Conservation (phyloP, 352 stramenopile genomes). For the Phytophthora fragariae region DNA sequence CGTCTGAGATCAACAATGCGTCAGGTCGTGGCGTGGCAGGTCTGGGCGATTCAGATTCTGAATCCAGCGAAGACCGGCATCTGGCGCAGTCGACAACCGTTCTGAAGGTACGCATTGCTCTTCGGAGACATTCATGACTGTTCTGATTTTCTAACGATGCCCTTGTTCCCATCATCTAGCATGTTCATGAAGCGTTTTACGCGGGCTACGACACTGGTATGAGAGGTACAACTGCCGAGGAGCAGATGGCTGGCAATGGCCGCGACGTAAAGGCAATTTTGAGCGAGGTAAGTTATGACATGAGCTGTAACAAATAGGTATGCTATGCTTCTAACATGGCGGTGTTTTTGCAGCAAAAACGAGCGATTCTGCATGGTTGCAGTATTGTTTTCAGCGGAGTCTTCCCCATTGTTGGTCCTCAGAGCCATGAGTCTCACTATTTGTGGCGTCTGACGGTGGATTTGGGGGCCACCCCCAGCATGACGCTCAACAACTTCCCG, state of each 20-base stretch:
- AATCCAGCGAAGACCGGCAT: constrained; percentile 51
- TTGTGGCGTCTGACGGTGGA: constrained; percentile 81
- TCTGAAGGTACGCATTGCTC: constrained; percentile 49
- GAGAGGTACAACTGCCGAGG: constrained; percentile 61
- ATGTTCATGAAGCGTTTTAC: constrained; percentile 74
- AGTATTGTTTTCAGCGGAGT: constrained; percentile 86
- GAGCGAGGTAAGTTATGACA: constrained; percentile 49
- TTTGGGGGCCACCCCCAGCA: constrained; percentile 72
- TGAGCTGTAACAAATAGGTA: not conserved
- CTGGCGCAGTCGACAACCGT: constrained; percentile 63
- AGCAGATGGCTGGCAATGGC: constrained; percentile 75
- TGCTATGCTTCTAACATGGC: constrained; percentile 1
- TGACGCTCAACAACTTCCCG: constrained; percentile 75
- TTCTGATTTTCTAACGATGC: not conserved
- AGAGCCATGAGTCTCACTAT: constrained; percentile 72
- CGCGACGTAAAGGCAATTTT: constrained; percentile 77
- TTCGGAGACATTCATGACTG: not conserved
- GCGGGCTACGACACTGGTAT: constrained; percentile 51
- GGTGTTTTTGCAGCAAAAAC: constrained; percentile 62
- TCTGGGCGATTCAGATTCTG: constrained; percentile 46
- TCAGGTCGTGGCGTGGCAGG: constrained; percentile 58
- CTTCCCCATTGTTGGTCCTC: constrained; percentile 66
- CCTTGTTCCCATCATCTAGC: constrained; percentile 28
- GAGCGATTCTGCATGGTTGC: constrained; percentile 65
- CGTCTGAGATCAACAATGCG: constrained; percentile 86